Evolutionary conservation across 75 land plant genomes (phyloP), one percentile per base, ranked within the genome.

Genomic region (Cupressus sempervirens): DNA sequence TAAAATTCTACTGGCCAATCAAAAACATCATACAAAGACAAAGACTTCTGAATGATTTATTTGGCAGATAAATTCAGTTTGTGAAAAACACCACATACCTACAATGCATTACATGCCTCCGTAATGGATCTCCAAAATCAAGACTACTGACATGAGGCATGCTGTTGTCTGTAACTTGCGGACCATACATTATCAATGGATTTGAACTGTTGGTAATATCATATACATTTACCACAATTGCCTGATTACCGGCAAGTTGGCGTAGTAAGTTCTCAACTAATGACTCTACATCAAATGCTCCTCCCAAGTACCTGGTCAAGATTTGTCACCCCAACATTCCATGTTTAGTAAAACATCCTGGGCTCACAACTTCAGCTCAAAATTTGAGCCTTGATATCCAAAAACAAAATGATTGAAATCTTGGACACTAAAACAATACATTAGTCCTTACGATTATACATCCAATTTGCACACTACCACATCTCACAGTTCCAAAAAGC

Each of bases 81-180:
- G 14, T 9, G 13, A 76, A 7, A 77, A 38, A 15, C 53, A 18
- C 10, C 86, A 29, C 70, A 48, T 91, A 92, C 94, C 94, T 92
- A 89, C 94, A 93, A 68, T 86, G 94, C 93, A 93, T 90, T 54
- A 90, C 93, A 87, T 93, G 93, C 84, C 86, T 92, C 29, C 93
- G 85, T 29, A 23, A 50, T 40, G 94, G 94, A 80, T 93, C 94
- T 34, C 94, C 93, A 85, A 93, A 93, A 82, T 92, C 94, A 36
- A 93, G 70, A 36, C 40, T 29, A 81, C 93, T 93, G 40, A 92
- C 82, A 85, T 93, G 89, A 29, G 85, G 56, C 1, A 83, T 41
- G 15, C 53, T 68, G 34, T 80, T 84, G 68, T 88, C 89, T 41
- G 86, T 40, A n/a, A 74, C 88, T 86, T 88, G 84, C 32, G 91